Percentiles rank a stretch among this genome's conserved stretches.
phyloP scores from a whole-genome alignment of 2,329 filamentous ascomycete genomes.

The Colletotrichum karsti region DNA sequence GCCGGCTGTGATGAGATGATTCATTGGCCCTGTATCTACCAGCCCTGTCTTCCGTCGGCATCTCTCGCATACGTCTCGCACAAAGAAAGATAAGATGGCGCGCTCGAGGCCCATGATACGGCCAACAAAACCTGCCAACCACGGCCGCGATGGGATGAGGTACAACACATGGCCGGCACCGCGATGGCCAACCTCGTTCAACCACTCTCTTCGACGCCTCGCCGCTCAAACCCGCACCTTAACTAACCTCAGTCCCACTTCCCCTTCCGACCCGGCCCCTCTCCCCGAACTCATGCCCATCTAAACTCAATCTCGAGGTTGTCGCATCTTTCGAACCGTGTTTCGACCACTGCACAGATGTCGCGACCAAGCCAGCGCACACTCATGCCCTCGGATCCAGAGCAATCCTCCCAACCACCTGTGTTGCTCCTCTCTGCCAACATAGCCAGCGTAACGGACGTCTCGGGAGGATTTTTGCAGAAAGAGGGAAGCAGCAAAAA shows the following conservation, averaged over 20 bases:
- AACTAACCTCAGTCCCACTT: conserved; percentile 13
- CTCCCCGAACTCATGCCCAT: conserved; percentile 17
- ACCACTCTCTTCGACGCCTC: background rate
- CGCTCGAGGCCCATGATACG: background rate
- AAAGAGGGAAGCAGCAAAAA: background rate
- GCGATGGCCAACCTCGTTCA: background rate
- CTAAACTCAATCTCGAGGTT: conserved; percentile 25
- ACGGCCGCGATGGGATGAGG: background rate
- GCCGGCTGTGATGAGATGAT: background rate
- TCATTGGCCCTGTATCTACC: background rate
- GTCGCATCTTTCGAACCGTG: conserved; percentile 21
- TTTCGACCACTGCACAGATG: conserved; percentile 24
- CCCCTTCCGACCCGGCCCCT: conserved; percentile 11
- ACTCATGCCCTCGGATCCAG: background rate
- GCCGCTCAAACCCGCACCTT: conserved; percentile 6
- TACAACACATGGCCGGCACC: background rate
- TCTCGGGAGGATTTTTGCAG: background rate
- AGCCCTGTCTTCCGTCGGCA: background rate
- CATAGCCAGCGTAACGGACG: background rate
- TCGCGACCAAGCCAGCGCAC: conserved; percentile 3
- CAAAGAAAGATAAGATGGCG: background rate
- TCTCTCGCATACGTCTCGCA: background rate
- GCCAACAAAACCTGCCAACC: background rate
- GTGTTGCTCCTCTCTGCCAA: background rate
- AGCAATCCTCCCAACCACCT: background rate